phyloP scores from a whole-genome alignment of 257 asterid species.

The Marsdenia floribunda region DNA sequence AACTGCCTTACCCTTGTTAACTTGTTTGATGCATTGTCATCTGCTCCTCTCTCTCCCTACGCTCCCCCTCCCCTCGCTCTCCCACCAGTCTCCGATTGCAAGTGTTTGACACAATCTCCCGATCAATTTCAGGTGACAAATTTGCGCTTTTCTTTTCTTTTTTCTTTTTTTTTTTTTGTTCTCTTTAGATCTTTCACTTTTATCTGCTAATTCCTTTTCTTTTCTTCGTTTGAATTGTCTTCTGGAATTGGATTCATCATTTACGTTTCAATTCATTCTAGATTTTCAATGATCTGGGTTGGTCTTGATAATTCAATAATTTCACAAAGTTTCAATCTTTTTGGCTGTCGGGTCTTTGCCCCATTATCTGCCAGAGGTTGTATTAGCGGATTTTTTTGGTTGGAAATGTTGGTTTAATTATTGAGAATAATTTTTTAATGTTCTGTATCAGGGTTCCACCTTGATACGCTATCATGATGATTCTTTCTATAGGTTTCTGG shows the following conservation, averaged over 20 bases:
- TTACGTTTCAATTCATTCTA: background rate
- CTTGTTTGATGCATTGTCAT: background rate
- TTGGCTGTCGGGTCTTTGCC: no score
- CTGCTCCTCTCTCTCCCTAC: background rate
- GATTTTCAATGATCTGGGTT: background rate
- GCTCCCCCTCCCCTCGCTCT: no score
- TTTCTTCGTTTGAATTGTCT: background rate
- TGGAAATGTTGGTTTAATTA: background rate
- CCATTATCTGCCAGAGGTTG: background rate
- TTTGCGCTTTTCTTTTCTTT: background rate
- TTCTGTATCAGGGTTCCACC: background rate
- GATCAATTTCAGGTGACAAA: slow-evolving; percentile 8
- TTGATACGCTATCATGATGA: background rate
- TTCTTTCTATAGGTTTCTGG: background rate
- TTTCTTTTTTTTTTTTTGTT: no score
- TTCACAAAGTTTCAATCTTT: background rate
- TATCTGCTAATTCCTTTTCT: background rate
- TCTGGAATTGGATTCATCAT: background rate
- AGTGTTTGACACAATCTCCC: slow-evolving; percentile 2
- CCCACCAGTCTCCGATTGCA: background rate
- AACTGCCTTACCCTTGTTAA: background rate
- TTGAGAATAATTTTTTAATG: background rate
- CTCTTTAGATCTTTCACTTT: slow-evolving; percentile 1
- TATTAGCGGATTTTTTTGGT: background rate
- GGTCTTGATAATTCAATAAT: background rate